Conservation (phyloP, 1,284 basidiomycete species). For the Mycosarcoma maydis region DNA sequence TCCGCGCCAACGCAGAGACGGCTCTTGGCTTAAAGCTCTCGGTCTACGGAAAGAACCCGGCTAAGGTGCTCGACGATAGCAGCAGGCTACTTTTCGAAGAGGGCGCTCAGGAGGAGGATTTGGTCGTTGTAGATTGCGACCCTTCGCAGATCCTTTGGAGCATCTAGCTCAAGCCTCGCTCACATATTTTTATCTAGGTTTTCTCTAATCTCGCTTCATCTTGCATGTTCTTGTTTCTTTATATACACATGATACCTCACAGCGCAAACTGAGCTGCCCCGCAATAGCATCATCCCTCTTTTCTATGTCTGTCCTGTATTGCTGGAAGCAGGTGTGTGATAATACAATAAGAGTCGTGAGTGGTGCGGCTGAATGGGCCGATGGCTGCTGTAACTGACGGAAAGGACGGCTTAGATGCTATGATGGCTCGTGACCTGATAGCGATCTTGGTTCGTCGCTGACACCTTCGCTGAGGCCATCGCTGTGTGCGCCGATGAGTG, state of each 20-base stretch:
- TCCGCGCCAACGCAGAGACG: background rate
- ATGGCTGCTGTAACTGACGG: background rate
- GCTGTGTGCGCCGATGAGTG: conserved; percentile 3
- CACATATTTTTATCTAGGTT: too few relatives aligned
- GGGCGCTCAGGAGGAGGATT: conserved; percentile 36
- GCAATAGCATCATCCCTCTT: too few relatives aligned
- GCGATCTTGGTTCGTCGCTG: conserved; percentile 17
- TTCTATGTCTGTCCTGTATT: too few relatives aligned
- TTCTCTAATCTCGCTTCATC: too few relatives aligned
- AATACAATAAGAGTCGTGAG: background rate
- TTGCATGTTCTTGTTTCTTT: too few relatives aligned
- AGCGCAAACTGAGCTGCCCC: too few relatives aligned
- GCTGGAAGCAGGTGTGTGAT: too few relatives aligned
- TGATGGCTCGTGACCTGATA: conserved; percentile 27
- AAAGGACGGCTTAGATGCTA: conserved; percentile 8
- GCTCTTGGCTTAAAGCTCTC: conserved; percentile 24
- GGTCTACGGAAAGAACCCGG: conserved; percentile 7
- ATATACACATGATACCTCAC: too few relatives aligned
- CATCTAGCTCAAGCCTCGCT: too few relatives aligned
- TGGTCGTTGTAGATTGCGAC: conserved; percentile 34
- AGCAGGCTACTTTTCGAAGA: conserved; percentile 34
- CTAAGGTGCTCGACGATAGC: conserved; percentile 28
- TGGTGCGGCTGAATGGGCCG: background rate
- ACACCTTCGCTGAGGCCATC: conserved; percentile 25
- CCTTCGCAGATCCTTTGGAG: conserved; percentile 26